These are phyloP conservation scores for Myriosclerotinia duriaeana DNA, from an alignment of 2,329 filamentous ascomycete genomes.

Conservation along the genomic window DNA sequence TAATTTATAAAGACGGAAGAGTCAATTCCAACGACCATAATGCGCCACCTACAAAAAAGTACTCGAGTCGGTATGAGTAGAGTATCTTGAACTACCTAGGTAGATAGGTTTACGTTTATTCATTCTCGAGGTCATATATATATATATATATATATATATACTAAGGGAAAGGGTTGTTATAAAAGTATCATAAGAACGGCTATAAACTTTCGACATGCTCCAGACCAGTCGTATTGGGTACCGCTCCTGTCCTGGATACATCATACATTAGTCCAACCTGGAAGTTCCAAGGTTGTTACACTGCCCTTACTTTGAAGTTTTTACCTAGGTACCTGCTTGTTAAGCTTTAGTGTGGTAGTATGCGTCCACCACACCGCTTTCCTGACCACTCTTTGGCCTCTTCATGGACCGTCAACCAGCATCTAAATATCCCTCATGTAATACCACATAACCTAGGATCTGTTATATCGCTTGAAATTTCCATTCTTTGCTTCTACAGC, in stretches of 20 bases:
- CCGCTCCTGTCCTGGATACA: no score
- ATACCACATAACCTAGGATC: background rate
- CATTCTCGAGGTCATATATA: no score
- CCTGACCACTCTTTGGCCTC: background rate
- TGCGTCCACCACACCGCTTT: background rate
- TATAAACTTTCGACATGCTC: background rate
- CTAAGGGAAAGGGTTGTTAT: background rate
- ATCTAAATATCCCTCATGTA: constrained; percentile 11
- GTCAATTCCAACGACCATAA: no score
- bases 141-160: no score
- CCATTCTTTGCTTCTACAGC: background rate
- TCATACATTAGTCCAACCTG: background rate
- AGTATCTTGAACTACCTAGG: no score
- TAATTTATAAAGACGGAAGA: no score
- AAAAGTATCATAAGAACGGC: background rate
- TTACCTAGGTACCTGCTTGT: background rate
- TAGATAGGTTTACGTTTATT: no score
- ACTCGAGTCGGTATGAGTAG: no score
- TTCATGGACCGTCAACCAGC: background rate
- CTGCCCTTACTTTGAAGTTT: background rate
- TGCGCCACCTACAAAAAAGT: no score
- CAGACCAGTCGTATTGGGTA: background rate
- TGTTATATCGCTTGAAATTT: background rate
- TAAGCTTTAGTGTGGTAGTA: background rate
- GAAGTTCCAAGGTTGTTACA: background rate